phyloP scores from a whole-genome alignment of 192 early-diverging fungal species.

The Backusella liffmaniae region DNA sequence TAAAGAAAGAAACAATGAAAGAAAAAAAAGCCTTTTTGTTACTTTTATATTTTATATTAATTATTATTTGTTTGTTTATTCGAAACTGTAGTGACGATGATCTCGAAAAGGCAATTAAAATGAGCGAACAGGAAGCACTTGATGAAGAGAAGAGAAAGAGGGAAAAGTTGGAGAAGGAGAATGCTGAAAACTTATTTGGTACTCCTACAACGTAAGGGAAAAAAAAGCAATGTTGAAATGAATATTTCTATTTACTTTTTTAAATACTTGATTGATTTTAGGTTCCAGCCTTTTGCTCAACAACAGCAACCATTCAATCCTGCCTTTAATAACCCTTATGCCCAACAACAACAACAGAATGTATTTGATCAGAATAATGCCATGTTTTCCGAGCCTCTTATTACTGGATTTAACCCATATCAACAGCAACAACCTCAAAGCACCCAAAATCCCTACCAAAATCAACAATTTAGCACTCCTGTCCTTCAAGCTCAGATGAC shows the following conservation, averaged over 20 bases:
- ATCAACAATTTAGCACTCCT: constrained; percentile 25
- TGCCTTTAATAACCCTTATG: constrained; percentile 24
- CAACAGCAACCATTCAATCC: constrained; percentile 17
- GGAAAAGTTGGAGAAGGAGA: constrained; percentile 16
- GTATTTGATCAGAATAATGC: background rate
- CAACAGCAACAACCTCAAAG: constrained; percentile 24
- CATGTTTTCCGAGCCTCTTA: background rate
- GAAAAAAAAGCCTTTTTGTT: background rate
- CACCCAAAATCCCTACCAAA: constrained; percentile 33
- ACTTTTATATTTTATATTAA: too few species aligned
- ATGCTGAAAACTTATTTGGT: constrained; percentile 25
- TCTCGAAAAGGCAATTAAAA: constrained; percentile 29
- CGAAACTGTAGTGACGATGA: constrained; percentile 20
- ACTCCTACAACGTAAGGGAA: background rate
- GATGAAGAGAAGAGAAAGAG: constrained; percentile 32
- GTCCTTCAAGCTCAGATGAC: constrained; percentile 32
- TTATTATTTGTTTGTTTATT: background rate
- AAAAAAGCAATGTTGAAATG: background rate
- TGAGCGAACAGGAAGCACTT: constrained; percentile 34
- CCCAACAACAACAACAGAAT: constrained; percentile 27
- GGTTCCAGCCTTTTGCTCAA: constrained; percentile 20
- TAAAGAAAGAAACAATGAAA: constrained; percentile 15
- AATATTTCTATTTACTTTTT: background rate
- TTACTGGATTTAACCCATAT: constrained; percentile 13
- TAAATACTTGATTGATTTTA: background rate